Evolutionary conservation across 441 rosid genomes (phyloP), one percentile per base, ranked within the genome.

Genomic region (Viola pubescens): DNA sequence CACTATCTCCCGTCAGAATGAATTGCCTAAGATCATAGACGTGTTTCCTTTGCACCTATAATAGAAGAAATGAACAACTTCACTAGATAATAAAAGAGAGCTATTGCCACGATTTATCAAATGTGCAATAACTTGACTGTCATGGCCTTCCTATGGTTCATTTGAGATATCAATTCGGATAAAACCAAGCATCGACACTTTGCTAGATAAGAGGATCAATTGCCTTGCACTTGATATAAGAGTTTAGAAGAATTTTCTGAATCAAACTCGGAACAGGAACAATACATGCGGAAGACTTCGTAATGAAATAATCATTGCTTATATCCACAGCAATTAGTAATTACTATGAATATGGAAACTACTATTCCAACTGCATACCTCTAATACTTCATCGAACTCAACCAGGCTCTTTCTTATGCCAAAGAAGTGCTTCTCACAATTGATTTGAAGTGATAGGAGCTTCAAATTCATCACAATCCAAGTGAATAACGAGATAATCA

Each of bases 351-450:
- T 45, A 55, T 61, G 66, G 48, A 16, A 69, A 16, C 9, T 48
- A 19, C 12, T 64, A 10, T 65, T 52, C 59, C 37, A 49, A 41
- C 61, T 14, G 51, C 70, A 47, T 84, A 89, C 98, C 94, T 92
- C 97, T 71, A 89, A 67, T 54, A 92, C 98, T 84, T 92, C 98
- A 71, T 92, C 98, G 68, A 92, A 92, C 78, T 87, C 98, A 52
- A 89, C 98, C 55, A 92, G 82, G 87, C 88, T 84, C 80, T 92
- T 92, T 72, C 98, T 87, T 70, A 86, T 80, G 68, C 89, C 81
- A 71, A 92, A 92, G 76, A 81, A 89, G 76, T 85, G 88, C 83
- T 89, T 92, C 86, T 92, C 98, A 9, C 86, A 91, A 73, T 82
- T 89, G 73, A 86, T 81, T 82, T 92, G 97, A 70, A 92, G 73